These are phyloP conservation scores for Microcos paniculata DNA, from an alignment of 345 rosid genomes.

Conservation along the genomic window DNA sequence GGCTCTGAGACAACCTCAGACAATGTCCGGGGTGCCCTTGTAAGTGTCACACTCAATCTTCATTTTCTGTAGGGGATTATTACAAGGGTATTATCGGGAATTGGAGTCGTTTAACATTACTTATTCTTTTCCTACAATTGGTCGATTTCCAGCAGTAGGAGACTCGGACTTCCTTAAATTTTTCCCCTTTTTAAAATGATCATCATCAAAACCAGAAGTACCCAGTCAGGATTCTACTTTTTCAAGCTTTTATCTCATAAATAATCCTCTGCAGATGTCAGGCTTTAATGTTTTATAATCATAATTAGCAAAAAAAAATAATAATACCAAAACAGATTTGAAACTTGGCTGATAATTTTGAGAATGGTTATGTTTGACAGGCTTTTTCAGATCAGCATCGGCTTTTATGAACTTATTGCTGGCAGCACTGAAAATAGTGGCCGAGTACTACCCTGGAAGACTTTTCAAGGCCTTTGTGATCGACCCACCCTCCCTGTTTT, in stretches of 20 bases:
- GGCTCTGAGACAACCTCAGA: slow-evolving; percentile 31
- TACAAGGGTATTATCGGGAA: slow-evolving; percentile 59
- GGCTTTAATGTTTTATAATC: slow-evolving; percentile 14
- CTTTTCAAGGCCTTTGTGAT: slow-evolving; percentile 82
- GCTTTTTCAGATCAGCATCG: slow-evolving; percentile 94
- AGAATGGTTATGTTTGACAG: slow-evolving; percentile 35
- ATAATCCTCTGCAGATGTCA: slow-evolving; percentile 10
- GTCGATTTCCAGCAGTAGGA: slow-evolving; percentile 24
- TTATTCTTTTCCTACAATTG: slow-evolving; percentile 21
- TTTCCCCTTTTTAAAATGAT: slow-evolving; percentile 15
- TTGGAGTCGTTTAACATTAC: slow-evolving; percentile 9
- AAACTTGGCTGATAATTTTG: neutral
- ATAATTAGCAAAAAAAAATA: neutral
- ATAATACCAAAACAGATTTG: neutral
- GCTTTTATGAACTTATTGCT: slow-evolving; percentile 75
- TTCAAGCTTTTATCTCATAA: slow-evolving; percentile 4
- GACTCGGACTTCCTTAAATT: slow-evolving; percentile 16
- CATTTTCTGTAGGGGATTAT: neutral
- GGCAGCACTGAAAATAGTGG: slow-evolving; percentile 73
- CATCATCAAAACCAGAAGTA: neutral
- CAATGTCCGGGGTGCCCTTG: slow-evolving; percentile 51
- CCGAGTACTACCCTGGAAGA: slow-evolving; percentile 78
- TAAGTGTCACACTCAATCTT: slow-evolving; percentile 28
- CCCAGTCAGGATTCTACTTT: slow-evolving; percentile 22
- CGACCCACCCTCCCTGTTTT: slow-evolving; percentile 93